Evolutionary conservation across 495 filamentous ascomycete species (phyloP).

Genomic region (Bombardia bombarda): DNA sequence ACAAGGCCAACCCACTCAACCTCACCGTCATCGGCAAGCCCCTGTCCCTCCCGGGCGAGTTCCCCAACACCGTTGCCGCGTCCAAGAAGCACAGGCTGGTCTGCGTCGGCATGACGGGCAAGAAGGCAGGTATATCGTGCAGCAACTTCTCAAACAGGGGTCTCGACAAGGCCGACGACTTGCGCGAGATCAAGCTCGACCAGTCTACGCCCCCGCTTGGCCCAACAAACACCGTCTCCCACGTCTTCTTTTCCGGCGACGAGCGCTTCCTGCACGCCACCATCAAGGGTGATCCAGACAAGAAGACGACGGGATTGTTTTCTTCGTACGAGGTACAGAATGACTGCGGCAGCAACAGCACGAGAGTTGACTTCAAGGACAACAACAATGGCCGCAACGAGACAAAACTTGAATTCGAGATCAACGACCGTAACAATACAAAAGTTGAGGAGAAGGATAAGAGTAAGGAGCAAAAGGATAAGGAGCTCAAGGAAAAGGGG

Average conservation of each 20-base stretch:
- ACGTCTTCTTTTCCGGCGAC: constrained; percentile 48
- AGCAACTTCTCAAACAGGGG: constrained; percentile 28
- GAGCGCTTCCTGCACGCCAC: constrained; percentile 41
- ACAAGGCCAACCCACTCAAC: constrained; percentile 30
- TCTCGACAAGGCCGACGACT: constrained; percentile 32
- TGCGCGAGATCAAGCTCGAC: constrained; percentile 35
- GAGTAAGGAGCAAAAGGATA: neutral
- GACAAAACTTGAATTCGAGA: neutral
- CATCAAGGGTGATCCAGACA: constrained; percentile 47
- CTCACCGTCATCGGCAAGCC: constrained; percentile 21
- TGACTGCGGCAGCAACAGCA: neutral
- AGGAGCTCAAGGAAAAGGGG: neutral
- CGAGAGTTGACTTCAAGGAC: too few species aligned
- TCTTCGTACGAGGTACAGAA: constrained; percentile 29
- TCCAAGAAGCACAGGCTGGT: constrained; percentile 38
- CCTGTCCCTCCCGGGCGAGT: constrained; percentile 40
- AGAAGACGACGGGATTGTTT: constrained; percentile 48
- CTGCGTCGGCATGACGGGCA: constrained; percentile 49
- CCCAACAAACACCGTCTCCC: constrained; percentile 45
- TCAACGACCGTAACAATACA: too few species aligned
- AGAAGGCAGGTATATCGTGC: constrained; percentile 47
- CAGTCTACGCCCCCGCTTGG: constrained; percentile 49
- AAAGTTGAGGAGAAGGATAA: neutral
- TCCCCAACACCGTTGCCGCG: constrained; percentile 48
- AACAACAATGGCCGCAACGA: too few species aligned